These are phyloP conservation scores for Aspergillus glaucus DNA, from an alignment of 2,329 filamentous ascomycete genomes.

Conservation along the genomic window DNA sequence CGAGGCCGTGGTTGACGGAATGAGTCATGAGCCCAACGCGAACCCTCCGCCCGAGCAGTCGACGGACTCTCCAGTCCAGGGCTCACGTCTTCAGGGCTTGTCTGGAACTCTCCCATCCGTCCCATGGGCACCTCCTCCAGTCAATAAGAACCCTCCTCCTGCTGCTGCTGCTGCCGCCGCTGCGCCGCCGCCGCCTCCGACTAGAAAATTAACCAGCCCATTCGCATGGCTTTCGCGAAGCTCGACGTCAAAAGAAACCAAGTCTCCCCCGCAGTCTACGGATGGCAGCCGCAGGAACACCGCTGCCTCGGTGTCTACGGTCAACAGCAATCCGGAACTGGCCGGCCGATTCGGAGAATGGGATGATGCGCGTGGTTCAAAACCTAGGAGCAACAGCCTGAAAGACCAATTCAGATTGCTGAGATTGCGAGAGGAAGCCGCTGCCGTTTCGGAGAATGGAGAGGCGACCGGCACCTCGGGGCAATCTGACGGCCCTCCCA, in stretches of 20 bases:
- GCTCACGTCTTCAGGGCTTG: constrained; percentile 49
- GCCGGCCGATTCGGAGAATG: constrained; percentile 70
- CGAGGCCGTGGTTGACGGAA: constrained; percentile 17
- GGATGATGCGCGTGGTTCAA: constrained; percentile 38
- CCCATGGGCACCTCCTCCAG: constrained; percentile 60
- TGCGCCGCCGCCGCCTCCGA: constrained; percentile 32
- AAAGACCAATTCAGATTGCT: constrained; percentile 74
- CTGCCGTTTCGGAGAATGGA: constrained; percentile 49
- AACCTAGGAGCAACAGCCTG: constrained; percentile 56
- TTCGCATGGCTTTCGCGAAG: constrained; percentile 77
- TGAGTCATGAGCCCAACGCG: constrained; percentile 10
- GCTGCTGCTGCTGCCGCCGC: constrained; percentile 38
- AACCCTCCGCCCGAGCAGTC: constrained; percentile 19
- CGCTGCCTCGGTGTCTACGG: constrained; percentile 68
- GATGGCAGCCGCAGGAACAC: constrained; percentile 60
- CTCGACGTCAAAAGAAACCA: constrained; percentile 51
- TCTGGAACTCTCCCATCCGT: constrained; percentile 66
- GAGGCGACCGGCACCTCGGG: constrained; percentile 46
- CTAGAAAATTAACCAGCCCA: constrained; percentile 76
- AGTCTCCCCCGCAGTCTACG: constrained; percentile 45
- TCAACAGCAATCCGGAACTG: constrained; percentile 75
- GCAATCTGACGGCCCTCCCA: constrained; percentile 42
- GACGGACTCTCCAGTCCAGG: constrained; percentile 26
- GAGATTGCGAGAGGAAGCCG: constrained; percentile 66
- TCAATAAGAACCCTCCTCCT: constrained; percentile 31